A percentile compares a stretch with the other conserved stretches of the same genome.
These are phyloP conservation scores for Epichloe glyceriae DNA, from an alignment of 2,329 filamentous ascomycete genomes.

Conservation along the genomic window DNA sequence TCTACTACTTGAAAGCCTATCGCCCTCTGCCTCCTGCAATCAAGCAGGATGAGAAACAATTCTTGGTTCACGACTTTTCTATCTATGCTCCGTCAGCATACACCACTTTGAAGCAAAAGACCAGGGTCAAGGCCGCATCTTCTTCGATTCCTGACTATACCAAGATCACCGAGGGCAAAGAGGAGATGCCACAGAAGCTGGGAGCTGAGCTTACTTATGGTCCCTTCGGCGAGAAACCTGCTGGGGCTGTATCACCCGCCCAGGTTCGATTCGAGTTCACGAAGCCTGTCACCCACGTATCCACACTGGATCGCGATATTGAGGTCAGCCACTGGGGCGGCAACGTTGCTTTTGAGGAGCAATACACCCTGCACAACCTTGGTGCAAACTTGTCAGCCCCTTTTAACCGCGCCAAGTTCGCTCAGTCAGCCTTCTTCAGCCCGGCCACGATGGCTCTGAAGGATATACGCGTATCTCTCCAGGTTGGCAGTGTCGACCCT, in stretches of 20 bases:
- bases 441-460: conserved; percentile 67
- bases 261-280: conserved; percentile 89
- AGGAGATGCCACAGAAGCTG: conserved; percentile 63
- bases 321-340: conserved; percentile 98
- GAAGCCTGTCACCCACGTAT: conserved; percentile 73
- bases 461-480: conserved; percentile 68
- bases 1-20: conserved; percentile 68
- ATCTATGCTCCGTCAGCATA: conserved; percentile 78
- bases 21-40: conserved; percentile 70
- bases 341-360: conserved; percentile 89
- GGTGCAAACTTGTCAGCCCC: conserved; percentile 64
- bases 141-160: conserved; percentile 76
- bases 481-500: conserved; percentile 65
- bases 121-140: conserved; percentile 80
- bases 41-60: conserved; percentile 76
- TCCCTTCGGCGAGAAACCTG: conserved; percentile 71
- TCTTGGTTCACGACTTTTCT: conserved; percentile 73
- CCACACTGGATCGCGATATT: conserved; percentile 72
- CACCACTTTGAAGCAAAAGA: conserved; percentile 84
- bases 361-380: conserved; percentile 76
- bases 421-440: conserved; percentile 60
- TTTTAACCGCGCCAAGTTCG: conserved; percentile 69
- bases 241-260: conserved; percentile 59
- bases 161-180: conserved; percentile 48
- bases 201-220: conserved; percentile 83